Base-by-base conservation (phyloP, 2,329 filamentous ascomycete species). In the Grosmannia serpens region DNA sequence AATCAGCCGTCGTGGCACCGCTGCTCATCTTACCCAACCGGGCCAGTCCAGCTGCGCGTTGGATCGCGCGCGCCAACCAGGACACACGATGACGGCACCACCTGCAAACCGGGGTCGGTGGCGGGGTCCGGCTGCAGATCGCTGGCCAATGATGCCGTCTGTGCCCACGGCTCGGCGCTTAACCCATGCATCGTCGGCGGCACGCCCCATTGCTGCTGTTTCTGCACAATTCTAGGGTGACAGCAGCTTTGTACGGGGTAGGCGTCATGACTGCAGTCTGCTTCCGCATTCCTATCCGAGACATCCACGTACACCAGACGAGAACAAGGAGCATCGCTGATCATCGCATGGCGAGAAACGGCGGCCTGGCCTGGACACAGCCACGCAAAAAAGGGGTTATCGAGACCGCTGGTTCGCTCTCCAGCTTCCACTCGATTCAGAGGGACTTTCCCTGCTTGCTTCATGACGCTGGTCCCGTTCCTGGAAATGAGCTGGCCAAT, bases 11-110 rank as follows among this genome's bases (percentile, higher is more conserved):
- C 52, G 31, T 46, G 63, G 58, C 56, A 50, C 60, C 35, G 55
- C 47, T 66, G 68, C 67, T 74, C 74, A 70, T 71, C 71, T 72
- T 65, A 68, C 55, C 64, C 64, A 64, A 63, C 55, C 56, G 54
- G 60, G 62, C 60, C 61, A 60, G 15, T 11, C 29, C 31, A 20
- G 31, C 53, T 58, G 60, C 65, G 56, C 62, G 68, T 64, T 69
- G 69, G 68, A 67, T 74, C 69, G 70, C 71, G 72, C 71, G 72
- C 71, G 72, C 70, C 69, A 74, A 71, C 62, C 57, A 58, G 59
- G 56, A 61, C 49, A 29, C 53, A 41, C 53, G 49, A 44, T 44
- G 53, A 41, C 26, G 47, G 47, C 13, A 50, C 26, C 17, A 50
- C 41, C 41, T 44, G 35, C 35, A 10, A 47, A 24, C 44, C 15